Base-by-base conservation (phyloP, 2,329 filamentous ascomycete genomes). In the Calonectria crousiana region DNA sequence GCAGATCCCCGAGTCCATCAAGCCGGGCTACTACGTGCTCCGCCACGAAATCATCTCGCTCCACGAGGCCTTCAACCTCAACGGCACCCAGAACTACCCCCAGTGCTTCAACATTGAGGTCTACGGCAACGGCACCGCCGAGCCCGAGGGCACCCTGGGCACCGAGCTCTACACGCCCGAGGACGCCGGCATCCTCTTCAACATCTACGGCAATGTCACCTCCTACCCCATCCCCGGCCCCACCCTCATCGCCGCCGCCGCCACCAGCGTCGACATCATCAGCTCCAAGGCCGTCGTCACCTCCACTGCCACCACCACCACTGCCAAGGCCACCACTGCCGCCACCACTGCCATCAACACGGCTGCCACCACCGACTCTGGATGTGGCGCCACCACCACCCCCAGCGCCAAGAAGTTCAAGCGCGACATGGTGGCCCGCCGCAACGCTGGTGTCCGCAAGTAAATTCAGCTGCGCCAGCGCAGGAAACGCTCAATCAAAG, bases 1-100 rank as follows among this genome's bases (percentile, higher is more conserved):
- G 71, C 80, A 83, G 69, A 81, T 86, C 62, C 85, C 85, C 38
- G 73, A 74, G 6, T 79, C 76, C 73, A 77, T 86, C 71, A 84
- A 84, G 73, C 72, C 84, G 36, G 85, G 85, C 20, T 81, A 81
- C 78, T 90, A 90, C 79, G 87, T 90, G 52, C 80, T 90, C 71
- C 86, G 88, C 13, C 88, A 89, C 80, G 88, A 90, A 81, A 88
- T 90, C 76, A 87, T 90, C 75, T 88, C 88, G 23, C 83, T 90
- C 66, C 88, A 90, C 77, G 77, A 82, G 6, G 86, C 83, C 8
- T 81, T 83, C 60, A 73, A 81, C 34, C 84, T 85, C 74, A 86
- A 88, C 76, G 88, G 88, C 60, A 88, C 88, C 9, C 88, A 90
- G 83, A 85, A 86, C 78, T 90, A 90, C 79, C 88, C 88, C 23